A percentile compares a stretch with the other conserved stretches of the same genome.
Evolutionary conservation across 179 eudicot genomes (phyloP).

Genomic region (Drosera spatulata): DNA sequence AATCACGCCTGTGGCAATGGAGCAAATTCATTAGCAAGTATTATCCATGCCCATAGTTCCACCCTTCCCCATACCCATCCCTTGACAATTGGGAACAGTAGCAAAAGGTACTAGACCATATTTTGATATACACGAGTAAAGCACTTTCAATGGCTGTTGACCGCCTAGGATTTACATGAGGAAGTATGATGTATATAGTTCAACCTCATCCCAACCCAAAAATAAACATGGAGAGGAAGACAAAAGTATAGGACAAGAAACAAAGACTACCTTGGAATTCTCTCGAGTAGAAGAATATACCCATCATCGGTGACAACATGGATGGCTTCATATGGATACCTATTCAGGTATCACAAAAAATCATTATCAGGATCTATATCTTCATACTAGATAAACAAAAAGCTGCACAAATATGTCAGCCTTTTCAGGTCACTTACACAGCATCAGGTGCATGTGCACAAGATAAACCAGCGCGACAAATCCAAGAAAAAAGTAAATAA

Average conservation of each 20-base stretch:
- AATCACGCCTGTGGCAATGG: slow-evolving; percentile 58
- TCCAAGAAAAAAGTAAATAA: too few relatives aligned
- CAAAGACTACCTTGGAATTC: slow-evolving; percentile 75
- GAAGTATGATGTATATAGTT: background rate
- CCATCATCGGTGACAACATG: slow-evolving; percentile 90
- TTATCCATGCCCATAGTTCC: background rate
- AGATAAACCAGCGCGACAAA: too few relatives aligned
- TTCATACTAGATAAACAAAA: too few relatives aligned
- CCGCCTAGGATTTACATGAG: background rate
- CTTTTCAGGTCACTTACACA: too few relatives aligned
- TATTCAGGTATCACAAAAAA: slow-evolving; percentile 11
- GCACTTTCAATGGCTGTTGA: too few relatives aligned
- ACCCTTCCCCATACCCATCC: background rate
- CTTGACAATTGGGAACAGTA: background rate
- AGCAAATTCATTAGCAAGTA: background rate
- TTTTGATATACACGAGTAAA: too few relatives aligned
- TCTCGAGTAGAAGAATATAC: slow-evolving; percentile 85
- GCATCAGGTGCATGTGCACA: too few relatives aligned
- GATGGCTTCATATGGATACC: slow-evolving; percentile 98
- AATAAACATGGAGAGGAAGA: background rate
- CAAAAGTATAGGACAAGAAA: background rate
- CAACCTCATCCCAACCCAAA: background rate
- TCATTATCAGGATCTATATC: background rate
- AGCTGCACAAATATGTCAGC: too few relatives aligned
- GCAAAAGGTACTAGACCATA: too few relatives aligned